phyloP scores from a whole-genome alignment of 371 early-diverging fungal genomes.

The Rhizopus delemar region DNA sequence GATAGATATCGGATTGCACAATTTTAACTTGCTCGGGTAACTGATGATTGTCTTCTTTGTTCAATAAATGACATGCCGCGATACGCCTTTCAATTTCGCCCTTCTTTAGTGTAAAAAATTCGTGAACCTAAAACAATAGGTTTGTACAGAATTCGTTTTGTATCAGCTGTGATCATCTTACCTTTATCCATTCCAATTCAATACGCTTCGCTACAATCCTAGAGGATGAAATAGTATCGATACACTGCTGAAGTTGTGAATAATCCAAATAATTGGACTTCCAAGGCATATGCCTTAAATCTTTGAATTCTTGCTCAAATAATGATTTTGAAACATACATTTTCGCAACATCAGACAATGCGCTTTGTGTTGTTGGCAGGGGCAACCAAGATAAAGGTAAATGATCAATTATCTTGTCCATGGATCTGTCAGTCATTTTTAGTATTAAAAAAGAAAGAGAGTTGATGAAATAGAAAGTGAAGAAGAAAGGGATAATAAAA shows the following conservation, averaged over 20 bases:
- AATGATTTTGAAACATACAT: background rate
- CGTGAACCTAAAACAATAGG: constrained; percentile 12
- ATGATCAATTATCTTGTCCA: constrained; percentile 7
- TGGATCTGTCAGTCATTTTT: background rate
- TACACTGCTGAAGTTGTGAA: background rate
- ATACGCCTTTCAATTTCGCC: constrained; percentile 24
- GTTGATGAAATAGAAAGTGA: background rate
- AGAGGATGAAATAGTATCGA: background rate
- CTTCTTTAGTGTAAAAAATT: constrained; percentile 19
- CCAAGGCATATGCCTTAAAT: constrained; percentile 12
- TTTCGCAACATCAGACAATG: constrained; percentile 12
- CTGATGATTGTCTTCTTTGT: background rate
- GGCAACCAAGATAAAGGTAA: constrained; percentile 14
- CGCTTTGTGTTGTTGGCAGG: constrained; percentile 2
- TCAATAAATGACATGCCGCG: background rate
- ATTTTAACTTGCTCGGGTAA: constrained; percentile 1
- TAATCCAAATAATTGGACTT: constrained; percentile 21
- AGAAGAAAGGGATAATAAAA: background rate
- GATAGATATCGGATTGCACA: constrained; percentile 14
- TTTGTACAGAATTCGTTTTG: background rate
- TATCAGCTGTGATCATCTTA: background rate
- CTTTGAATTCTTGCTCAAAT: constrained; percentile 20
- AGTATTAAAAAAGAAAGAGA: constrained; percentile 1
- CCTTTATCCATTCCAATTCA: constrained; percentile 20
- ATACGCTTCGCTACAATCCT: background rate